phyloP scores from a whole-genome alignment of 202 grass and related monocot genomes.

The Saccharum hybrid region DNA sequence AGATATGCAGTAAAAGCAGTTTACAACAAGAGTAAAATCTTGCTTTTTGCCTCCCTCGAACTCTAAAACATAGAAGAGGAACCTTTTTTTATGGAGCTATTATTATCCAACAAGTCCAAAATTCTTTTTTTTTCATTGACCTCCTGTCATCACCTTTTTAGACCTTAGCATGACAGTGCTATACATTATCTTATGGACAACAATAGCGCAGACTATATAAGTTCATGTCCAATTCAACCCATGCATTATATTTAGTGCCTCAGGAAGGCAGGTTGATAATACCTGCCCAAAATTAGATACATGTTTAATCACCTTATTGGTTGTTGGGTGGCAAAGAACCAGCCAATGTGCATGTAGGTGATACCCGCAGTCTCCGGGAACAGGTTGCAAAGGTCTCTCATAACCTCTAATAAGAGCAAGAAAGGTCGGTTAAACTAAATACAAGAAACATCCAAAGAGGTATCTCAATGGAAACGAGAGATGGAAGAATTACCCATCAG shows the following conservation, averaged over 20 bases:
- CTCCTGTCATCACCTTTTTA: background rate
- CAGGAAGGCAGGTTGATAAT: background rate
- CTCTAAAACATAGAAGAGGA: background rate
- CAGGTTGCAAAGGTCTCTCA: slow-evolving; percentile 66
- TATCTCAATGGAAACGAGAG: slow-evolving; percentile 18
- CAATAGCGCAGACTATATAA: background rate
- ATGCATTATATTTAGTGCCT: background rate
- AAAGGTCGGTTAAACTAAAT: slow-evolving; percentile 27
- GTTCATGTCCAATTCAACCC: background rate
- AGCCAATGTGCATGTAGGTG: slow-evolving; percentile 87
- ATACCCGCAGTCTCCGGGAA: slow-evolving; percentile 91
- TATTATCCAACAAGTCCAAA: background rate
- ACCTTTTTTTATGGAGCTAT: background rate
- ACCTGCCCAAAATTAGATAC: slow-evolving; percentile 5
- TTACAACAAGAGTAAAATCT: background rate
- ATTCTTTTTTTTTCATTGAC: background rate
- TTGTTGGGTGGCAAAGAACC: slow-evolving; percentile 74
- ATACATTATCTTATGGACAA: slow-evolving; percentile 17
- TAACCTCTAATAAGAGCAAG: slow-evolving; percentile 66
- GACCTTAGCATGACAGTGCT: background rate
- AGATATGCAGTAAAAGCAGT: background rate
- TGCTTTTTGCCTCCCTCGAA: background rate
- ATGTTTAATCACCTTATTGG: slow-evolving; percentile 57
- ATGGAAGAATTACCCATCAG: slow-evolving; percentile 77
- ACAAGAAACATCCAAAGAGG: slow-evolving; percentile 13